Evolutionary conservation across 169 alveolate species (phyloP).

Genomic region (Plasmodium malariae): DNA sequence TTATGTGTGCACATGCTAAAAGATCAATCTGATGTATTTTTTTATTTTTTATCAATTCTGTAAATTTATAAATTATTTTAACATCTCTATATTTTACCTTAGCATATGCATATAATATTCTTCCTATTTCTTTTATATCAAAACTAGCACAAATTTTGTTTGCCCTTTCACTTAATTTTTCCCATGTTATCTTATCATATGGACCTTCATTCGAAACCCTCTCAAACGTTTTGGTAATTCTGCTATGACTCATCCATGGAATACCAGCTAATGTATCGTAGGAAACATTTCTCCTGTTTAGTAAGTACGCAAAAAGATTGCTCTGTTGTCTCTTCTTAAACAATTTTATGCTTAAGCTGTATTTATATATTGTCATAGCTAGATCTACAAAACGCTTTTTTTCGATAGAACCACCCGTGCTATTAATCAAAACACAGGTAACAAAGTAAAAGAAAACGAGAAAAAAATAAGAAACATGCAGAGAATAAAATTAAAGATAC

Average conservation of each 20-base stretch:
- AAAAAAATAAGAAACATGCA: no score
- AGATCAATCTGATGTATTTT: constrained; percentile 37
- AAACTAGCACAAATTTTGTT: constrained; percentile 39
- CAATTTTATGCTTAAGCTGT: not conserved
- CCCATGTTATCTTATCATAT: constrained; percentile 71
- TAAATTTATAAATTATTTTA: constrained; percentile 56
- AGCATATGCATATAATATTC: constrained; percentile 57
- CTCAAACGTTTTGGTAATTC: constrained; percentile 61
- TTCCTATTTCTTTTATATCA: constrained; percentile 57
- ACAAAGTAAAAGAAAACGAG: no score
- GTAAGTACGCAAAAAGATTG: not conserved
- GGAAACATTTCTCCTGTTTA: constrained; percentile 40
- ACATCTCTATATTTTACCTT: constrained; percentile 66
- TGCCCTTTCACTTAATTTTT: constrained; percentile 55
- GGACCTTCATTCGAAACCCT: constrained; percentile 71
- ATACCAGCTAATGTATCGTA: constrained; percentile 72
- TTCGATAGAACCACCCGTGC: no score
- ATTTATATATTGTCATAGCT: not conserved
- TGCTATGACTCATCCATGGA: constrained; percentile 76
- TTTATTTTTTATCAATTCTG: constrained; percentile 52
- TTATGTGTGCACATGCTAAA: constrained; percentile 52
- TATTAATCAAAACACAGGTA: no score
- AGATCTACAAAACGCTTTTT: no score
- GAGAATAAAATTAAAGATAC: no score
- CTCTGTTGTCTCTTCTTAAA: not conserved